phyloP scores from a whole-genome alignment of 257 asterid species.

The Nicotiana sylvestris region DNA sequence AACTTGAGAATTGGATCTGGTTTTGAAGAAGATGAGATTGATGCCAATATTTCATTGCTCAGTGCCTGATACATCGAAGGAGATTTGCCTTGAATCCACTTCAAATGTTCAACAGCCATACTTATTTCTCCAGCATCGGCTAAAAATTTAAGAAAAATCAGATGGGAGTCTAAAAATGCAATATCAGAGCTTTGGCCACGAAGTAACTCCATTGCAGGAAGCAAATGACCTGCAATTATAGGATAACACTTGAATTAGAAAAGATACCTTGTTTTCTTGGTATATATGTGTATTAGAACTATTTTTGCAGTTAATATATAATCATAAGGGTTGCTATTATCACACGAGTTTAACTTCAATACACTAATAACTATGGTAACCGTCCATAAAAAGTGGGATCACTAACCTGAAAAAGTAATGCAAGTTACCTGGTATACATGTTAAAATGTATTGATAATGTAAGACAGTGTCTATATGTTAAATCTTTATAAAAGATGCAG shows the following conservation, averaged over 20 bases:
- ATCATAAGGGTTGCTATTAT: neutral
- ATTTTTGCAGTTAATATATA: neutral
- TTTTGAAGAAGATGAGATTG: constrained; percentile 37
- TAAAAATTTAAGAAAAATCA: constrained; percentile 45
- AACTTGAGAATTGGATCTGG: constrained; percentile 28
- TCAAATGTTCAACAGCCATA: constrained; percentile 48
- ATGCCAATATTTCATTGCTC: constrained; percentile 33
- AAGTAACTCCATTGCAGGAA: constrained; percentile 46
- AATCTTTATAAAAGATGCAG: neutral
- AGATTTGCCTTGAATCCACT: constrained; percentile 42
- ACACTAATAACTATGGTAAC: too few species aligned
- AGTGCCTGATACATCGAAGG: constrained; percentile 40
- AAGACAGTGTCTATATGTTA: too few species aligned
- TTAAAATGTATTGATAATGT: too few species aligned
- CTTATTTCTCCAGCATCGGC: constrained; percentile 42
- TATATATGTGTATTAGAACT: neutral
- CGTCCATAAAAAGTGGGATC: too few species aligned
- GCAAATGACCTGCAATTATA: constrained; percentile 46
- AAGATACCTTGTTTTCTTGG: too few species aligned
- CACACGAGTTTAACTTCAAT: neutral
- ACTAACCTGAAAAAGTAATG: too few species aligned
- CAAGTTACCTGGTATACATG: too few species aligned
- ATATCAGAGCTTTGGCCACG: constrained; percentile 21
- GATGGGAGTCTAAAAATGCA: constrained; percentile 40
- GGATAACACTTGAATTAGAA: neutral